These are phyloP conservation scores for Plicaturopsis crispa DNA, from an alignment of 768 basidiomycete species.

Conservation along the genomic window DNA sequence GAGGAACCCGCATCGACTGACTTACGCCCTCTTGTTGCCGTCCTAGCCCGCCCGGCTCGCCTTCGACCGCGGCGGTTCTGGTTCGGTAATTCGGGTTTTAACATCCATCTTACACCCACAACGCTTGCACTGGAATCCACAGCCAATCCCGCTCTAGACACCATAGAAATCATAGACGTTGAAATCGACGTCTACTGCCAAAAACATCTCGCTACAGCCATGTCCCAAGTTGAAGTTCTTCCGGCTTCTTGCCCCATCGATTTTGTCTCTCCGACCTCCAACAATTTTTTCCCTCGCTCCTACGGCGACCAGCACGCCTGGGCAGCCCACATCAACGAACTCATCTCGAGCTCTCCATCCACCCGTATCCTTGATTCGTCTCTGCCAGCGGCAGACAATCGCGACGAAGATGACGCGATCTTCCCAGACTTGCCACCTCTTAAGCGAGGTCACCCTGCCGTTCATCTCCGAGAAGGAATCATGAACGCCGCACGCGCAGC, in stretches of 20 bases:
- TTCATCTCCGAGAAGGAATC: slow-evolving; percentile 73
- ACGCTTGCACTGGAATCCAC: slow-evolving; percentile 7
- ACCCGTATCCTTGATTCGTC: slow-evolving; percentile 42
- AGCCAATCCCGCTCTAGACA: slow-evolving; percentile 14
- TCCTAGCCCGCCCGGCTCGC: slow-evolving; percentile 55
- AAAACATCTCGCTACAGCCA: slow-evolving; percentile 23
- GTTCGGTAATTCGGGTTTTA: slow-evolving; percentile 56
- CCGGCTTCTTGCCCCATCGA: slow-evolving; percentile 18
- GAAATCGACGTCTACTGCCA: slow-evolving; percentile 6
- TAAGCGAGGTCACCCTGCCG: slow-evolving; percentile 57
- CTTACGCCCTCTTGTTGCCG: slow-evolving; percentile 39
- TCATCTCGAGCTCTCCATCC: slow-evolving; percentile 6
- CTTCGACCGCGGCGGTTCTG: slow-evolving; percentile 68
- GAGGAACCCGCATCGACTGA: slow-evolving; percentile 59
- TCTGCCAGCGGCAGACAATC: slow-evolving; percentile 35
- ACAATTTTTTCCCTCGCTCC: slow-evolving; percentile 20
- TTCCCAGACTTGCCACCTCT: slow-evolving; percentile 65
- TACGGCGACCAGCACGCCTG: neutral
- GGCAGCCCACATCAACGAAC: slow-evolving; percentile 2
- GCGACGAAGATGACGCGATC: slow-evolving; percentile 35
- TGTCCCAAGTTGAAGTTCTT: slow-evolving; percentile 55
- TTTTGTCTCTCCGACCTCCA: slow-evolving; percentile 17
- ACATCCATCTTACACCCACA: slow-evolving; percentile 17
- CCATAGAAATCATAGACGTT: slow-evolving; percentile 10
- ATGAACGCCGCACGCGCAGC: slow-evolving; percentile 51